Conservation (phyloP, 2,329 filamentous ascomycete species). For the Cladosporium phlei region DNA sequence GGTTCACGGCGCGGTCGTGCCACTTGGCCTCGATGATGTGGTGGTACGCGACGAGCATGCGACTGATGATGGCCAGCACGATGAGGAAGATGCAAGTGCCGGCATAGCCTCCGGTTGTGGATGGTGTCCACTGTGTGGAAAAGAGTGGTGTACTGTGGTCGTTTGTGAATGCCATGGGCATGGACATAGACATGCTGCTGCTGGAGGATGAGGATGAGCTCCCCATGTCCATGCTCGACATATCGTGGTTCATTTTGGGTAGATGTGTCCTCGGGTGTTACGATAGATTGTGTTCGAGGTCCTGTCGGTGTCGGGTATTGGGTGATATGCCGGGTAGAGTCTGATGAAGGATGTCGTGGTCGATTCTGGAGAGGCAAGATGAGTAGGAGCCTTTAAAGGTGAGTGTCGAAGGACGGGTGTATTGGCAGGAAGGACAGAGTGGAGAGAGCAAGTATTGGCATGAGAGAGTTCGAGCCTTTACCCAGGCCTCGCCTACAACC, state of each 20-base stretch:
- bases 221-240: conserved; percentile 14
- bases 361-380: too few relatives aligned
- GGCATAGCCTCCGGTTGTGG: conserved; percentile 66
- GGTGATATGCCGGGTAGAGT: too few relatives aligned
- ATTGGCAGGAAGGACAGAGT: not conserved
- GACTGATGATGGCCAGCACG: conserved; percentile 64
- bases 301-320: too few relatives aligned
- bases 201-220: conserved; percentile 5
- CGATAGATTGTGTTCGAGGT: not conserved
- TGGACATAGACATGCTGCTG: conserved; percentile 29
- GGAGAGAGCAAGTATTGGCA: conserved; percentile 1
- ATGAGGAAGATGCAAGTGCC: conserved; percentile 91
- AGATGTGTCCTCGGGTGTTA: not conserved
- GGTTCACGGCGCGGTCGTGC: conserved; percentile 65
- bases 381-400: too few relatives aligned
- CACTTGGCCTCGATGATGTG: conserved; percentile 59
- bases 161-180: conserved; percentile 62
- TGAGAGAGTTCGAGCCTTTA: conserved; percentile 4
- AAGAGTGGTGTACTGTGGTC: conserved; percentile 59
- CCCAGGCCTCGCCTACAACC: too few relatives aligned
- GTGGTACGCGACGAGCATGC: conserved; percentile 68
- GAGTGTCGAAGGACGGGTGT: not conserved
- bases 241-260: conserved; percentile 7
- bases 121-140: conserved; percentile 69
- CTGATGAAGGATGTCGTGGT: too few relatives aligned